These are phyloP conservation scores for Closterium sp. DNA, from an alignment of 139 green algal species.

Conservation along the genomic window DNA sequence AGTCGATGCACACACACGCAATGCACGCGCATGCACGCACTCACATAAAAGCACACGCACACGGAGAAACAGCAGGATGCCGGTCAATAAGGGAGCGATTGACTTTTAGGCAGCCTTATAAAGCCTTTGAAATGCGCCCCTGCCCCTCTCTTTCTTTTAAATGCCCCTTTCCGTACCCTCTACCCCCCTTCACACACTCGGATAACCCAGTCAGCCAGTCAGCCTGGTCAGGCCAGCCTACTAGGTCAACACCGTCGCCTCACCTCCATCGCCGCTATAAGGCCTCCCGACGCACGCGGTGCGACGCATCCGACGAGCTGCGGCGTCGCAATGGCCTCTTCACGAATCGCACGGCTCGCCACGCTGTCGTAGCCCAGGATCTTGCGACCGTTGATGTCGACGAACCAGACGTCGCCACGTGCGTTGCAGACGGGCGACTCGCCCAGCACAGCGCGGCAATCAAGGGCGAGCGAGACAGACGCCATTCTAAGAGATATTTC, in stretches of 20 bases:
- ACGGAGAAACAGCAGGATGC: too few species aligned
- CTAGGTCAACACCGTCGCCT: not conserved
- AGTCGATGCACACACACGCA: too few species aligned
- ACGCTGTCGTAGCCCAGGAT: slow-evolving; percentile 26
- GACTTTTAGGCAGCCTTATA: too few species aligned
- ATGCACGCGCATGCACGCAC: too few species aligned
- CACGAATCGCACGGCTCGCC: not conserved
- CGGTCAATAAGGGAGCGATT: too few species aligned
- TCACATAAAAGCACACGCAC: not conserved
- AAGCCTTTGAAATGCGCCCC: too few species aligned
- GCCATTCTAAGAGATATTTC: not conserved
- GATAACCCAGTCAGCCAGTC: not conserved
- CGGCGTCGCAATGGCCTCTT: slow-evolving; percentile 2
- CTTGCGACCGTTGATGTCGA: slow-evolving; percentile 42
- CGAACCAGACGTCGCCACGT: slow-evolving; percentile 28
- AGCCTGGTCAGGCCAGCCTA: not conserved
- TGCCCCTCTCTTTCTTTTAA: too few species aligned
- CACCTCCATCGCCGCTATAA: slow-evolving; percentile 24
- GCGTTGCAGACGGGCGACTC: slow-evolving; percentile 39
- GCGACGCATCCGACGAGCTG: slow-evolving; percentile 33
- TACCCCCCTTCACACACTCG: too few species aligned
- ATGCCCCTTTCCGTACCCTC: too few species aligned
- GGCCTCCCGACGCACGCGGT: slow-evolving; percentile 26
- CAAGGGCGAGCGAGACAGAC: slow-evolving; percentile 33
- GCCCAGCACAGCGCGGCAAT: slow-evolving; percentile 39